These are phyloP conservation scores for Coccomyxa subellipsoidea DNA, from an alignment of 163 green algal genomes.

Conservation along the genomic window DNA sequence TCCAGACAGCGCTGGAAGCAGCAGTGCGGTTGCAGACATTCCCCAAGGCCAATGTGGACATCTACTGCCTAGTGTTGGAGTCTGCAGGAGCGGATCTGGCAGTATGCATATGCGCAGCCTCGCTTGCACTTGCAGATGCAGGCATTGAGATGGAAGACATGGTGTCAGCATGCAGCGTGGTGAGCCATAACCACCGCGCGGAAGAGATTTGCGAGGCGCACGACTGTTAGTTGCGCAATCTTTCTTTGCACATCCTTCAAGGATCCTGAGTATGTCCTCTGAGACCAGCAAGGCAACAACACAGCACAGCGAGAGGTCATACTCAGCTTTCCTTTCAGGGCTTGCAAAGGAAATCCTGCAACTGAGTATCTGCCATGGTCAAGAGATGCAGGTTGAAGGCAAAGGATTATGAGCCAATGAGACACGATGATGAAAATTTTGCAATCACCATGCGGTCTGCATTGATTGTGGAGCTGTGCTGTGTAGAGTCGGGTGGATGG, in stretches of 20 bases:
- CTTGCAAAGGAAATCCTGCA: no score
- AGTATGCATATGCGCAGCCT: conserved; percentile 57
- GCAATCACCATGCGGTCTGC: background rate
- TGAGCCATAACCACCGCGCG: conserved; percentile 32
- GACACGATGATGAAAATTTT: background rate
- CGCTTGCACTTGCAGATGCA: conserved; percentile 75
- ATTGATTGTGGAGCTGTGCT: background rate
- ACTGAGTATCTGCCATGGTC: background rate
- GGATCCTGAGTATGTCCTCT: background rate
- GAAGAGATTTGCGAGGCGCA: background rate
- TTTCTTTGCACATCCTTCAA: background rate
- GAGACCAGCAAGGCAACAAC: background rate
- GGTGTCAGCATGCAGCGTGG: conserved; percentile 65
- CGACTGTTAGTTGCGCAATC: background rate
- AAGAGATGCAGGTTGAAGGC: background rate
- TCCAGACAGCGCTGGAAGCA: conserved; percentile 48
- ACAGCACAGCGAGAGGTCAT: no score
- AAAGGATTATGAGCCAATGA: background rate
- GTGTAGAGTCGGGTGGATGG: conserved; percentile 44
- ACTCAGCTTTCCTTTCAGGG: no score
- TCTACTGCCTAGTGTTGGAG: conserved; percentile 67
- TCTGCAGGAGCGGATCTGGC: conserved; percentile 64
- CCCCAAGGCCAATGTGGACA: conserved; percentile 64
- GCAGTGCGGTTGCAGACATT: conserved; percentile 61
- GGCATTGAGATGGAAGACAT: conserved; percentile 75